Conservation (phyloP, 2,329 filamentous ascomycete genomes). For the Talaromyces sp. region DNA sequence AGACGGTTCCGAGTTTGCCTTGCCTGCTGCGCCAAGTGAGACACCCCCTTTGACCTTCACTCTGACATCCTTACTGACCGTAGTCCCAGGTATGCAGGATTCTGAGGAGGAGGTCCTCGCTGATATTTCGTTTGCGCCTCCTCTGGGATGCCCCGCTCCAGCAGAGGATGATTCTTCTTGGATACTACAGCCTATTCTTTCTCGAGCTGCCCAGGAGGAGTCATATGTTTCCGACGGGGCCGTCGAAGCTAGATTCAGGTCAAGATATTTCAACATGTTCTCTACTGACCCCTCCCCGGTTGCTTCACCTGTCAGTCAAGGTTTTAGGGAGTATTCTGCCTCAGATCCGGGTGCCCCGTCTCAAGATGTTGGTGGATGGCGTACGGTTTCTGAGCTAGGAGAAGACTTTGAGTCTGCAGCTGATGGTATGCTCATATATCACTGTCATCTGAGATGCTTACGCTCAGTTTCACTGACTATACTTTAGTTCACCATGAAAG, state of each 20-base stretch:
- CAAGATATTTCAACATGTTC: neutral
- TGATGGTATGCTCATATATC: neutral
- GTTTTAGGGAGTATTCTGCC: neutral
- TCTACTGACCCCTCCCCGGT: neutral
- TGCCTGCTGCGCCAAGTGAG: slow-evolving; percentile 1
- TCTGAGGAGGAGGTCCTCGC: neutral
- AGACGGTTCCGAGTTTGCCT: neutral
- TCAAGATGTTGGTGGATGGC: neutral
- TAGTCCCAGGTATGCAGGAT: neutral
- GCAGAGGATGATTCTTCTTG: neutral
- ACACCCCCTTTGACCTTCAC: neutral
- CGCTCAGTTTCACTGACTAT: neutral
- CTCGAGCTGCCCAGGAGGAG: no score
- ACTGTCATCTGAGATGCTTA: neutral
- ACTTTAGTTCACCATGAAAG: neutral
- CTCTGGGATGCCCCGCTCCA: neutral
- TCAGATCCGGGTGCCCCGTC: neutral
- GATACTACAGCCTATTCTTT: neutral
- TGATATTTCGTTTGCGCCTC: neutral
- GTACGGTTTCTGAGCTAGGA: neutral
- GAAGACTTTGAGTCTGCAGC: neutral
- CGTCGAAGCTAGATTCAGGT: neutral
- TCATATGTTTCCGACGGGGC: neutral
- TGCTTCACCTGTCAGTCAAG: neutral
- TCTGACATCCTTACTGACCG: neutral